These are phyloP conservation scores for Astrothelium subdiscretum DNA, from an alignment of 495 filamentous ascomycete genomes.

Conservation along the genomic window DNA sequence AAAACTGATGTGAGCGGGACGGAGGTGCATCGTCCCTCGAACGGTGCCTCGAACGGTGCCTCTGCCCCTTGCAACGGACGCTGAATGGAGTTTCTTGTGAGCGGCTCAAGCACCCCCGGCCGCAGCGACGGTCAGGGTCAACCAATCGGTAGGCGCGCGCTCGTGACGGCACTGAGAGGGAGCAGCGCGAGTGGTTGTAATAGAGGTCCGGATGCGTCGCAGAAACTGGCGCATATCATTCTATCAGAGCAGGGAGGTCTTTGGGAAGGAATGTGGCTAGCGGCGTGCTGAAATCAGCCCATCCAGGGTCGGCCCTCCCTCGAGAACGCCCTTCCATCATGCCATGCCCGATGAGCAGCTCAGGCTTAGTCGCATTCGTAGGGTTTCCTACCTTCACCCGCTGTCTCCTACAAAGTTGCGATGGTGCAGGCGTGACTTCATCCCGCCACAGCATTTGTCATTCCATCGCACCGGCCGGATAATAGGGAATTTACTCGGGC, in stretches of 20 bases:
- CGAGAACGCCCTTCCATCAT: background rate
- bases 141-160: background rate
- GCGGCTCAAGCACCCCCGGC: background rate
- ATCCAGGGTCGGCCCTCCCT: background rate
- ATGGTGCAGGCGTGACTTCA: background rate
- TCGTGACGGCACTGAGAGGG: background rate
- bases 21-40: background rate
- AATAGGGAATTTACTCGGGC: background rate
- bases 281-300: background rate
- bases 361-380: background rate
- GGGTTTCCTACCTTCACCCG: background rate
- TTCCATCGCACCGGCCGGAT: background rate
- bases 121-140: background rate
- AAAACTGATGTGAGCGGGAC: background rate
- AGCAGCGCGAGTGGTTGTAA: background rate
- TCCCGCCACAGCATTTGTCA: background rate
- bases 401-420: too few relatives aligned
- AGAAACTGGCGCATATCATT: background rate
- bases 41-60: too few relatives aligned
- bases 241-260: background rate
- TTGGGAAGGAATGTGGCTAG: background rate
- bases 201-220: background rate
- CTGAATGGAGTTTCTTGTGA: too few relatives aligned
- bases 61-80: too few relatives aligned
- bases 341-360: background rate